These are phyloP conservation scores for Cyphellophora attinorum DNA, from an alignment of 2,329 filamentous ascomycete genomes.

Conservation along the genomic window DNA sequence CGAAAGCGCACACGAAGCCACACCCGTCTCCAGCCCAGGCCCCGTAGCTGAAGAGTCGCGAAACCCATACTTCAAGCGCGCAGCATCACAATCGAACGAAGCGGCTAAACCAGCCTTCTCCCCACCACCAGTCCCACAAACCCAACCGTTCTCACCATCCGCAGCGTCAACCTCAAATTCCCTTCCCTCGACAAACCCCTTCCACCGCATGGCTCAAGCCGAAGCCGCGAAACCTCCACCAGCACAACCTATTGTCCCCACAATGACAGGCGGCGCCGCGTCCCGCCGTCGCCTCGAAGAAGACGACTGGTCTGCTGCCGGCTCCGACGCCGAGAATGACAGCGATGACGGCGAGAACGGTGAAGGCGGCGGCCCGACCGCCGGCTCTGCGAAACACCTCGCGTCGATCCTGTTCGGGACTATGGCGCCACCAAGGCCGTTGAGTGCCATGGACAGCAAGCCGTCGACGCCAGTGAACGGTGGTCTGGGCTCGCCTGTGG, in stretches of 20 bases:
- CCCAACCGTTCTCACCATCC: slow-evolving; percentile 26
- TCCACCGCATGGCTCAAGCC: slow-evolving; percentile 68
- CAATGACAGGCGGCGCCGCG: slow-evolving; percentile 33
- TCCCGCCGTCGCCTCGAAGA: slow-evolving; percentile 52
- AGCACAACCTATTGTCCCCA: slow-evolving; percentile 27
- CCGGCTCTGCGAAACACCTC: slow-evolving; percentile 78
- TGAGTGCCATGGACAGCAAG: slow-evolving; percentile 60
- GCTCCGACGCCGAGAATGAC: slow-evolving; percentile 62
- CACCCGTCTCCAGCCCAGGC: slow-evolving; percentile 35
- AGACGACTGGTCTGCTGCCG: slow-evolving; percentile 74
- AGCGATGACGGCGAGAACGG: slow-evolving; percentile 62
- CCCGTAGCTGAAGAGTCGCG: slow-evolving; percentile 62
- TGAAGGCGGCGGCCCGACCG: slow-evolving; percentile 67
- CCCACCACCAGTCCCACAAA: slow-evolving; percentile 35
- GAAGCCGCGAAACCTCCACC: slow-evolving; percentile 38
- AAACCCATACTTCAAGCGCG: slow-evolving; percentile 90
- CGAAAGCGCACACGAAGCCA: slow-evolving; percentile 48
- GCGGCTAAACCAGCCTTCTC: slow-evolving; percentile 31
- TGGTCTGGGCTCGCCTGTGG: slow-evolving; percentile 17
- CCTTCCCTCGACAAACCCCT: slow-evolving; percentile 81
- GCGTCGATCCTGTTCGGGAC: slow-evolving; percentile 94
- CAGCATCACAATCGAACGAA: slow-evolving; percentile 54
- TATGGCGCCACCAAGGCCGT: slow-evolving; percentile 84
- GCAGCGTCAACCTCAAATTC: slow-evolving; percentile 31
- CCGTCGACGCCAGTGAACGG: slow-evolving; percentile 34